Conservation (phyloP, 169 alveolate genomes). For the Plasmodium gaboni region DNA sequence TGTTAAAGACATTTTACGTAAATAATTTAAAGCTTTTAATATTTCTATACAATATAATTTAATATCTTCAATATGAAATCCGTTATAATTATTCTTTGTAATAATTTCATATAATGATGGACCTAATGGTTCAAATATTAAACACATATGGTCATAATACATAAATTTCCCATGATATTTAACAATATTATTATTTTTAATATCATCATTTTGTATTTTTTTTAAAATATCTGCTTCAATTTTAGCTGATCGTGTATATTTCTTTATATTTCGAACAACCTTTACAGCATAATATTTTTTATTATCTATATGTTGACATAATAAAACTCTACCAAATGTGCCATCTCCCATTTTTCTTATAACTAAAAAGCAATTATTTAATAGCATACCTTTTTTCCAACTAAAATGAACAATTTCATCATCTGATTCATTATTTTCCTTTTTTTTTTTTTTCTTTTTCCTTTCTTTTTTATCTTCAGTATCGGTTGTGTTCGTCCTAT, state of each 20-base stretch:
- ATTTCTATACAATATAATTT: constrained; percentile 94
- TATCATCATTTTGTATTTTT: constrained; percentile 86
- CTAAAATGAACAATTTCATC: constrained; percentile 81
- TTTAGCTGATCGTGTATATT: constrained; percentile 97
- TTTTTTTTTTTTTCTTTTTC: constrained; percentile 71
- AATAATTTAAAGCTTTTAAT: constrained; percentile 93
- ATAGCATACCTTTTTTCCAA: constrained; percentile 85
- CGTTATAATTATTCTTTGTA: constrained; percentile 93
- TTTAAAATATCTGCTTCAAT: constrained; percentile 95
- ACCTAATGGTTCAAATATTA: constrained; percentile 97
- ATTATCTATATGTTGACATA: constrained; percentile 89
- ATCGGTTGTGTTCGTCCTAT: constrained; percentile 19
- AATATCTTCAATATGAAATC: constrained; percentile 93
- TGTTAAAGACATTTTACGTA: constrained; percentile 92
- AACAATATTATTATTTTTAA: constrained; percentile 92
- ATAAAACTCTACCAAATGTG: constrained; percentile 98
- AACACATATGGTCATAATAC: constrained; percentile 92
- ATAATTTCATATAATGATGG: constrained; percentile 95
- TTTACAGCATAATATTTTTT: constrained; percentile 92
- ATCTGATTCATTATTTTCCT: constrained; percentile 46
- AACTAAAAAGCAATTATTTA: constrained; percentile 89
- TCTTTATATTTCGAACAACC: constrained; percentile 93
- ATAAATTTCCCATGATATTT: constrained; percentile 91
- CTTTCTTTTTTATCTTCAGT: constrained; percentile 33
- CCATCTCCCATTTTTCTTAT: constrained; percentile 96